phyloP scores from a whole-genome alignment of 2,329 filamentous ascomycete species.

The Aspergillus cejpii region DNA sequence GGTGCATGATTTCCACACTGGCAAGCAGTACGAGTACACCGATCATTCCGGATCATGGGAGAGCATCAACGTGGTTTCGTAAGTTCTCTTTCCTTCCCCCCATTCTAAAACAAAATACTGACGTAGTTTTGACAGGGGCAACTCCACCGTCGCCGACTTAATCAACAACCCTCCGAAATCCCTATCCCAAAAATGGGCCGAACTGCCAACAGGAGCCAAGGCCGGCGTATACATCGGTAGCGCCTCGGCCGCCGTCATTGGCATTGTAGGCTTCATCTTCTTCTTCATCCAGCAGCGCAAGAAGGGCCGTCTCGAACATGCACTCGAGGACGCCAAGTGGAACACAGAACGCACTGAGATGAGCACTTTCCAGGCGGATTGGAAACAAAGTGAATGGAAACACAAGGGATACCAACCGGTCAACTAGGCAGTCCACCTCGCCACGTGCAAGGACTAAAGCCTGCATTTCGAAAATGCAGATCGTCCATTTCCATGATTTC shows the following conservation, averaged over 20 bases:
- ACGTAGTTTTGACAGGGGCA: slow-evolving; percentile 51
- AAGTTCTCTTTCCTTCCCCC: slow-evolving; percentile 19
- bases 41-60: slow-evolving; percentile 57
- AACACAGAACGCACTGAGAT: slow-evolving; percentile 34
- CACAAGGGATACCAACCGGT: slow-evolving; percentile 27
- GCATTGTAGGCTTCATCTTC: slow-evolving; percentile 36
- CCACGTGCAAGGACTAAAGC: slow-evolving; percentile 2
- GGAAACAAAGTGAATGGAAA: slow-evolving; percentile 34
- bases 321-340: slow-evolving; percentile 44
- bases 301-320: slow-evolving; percentile 45
- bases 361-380: slow-evolving; percentile 35
- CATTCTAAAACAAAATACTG: background rate
- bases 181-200: slow-evolving; percentile 38
- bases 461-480: no score
- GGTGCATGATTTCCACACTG: slow-evolving; percentile 53
- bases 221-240: slow-evolving; percentile 42
- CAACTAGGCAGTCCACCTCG: slow-evolving; percentile 2
- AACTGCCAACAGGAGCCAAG: slow-evolving; percentile 44
- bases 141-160: slow-evolving; percentile 45
- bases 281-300: slow-evolving; percentile 48
- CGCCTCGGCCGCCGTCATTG: slow-evolving; percentile 29
- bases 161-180: slow-evolving; percentile 35
- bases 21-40: slow-evolving; percentile 60
- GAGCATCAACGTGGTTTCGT: slow-evolving; percentile 54
- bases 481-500: no score